phyloP scores from a whole-genome alignment of 495 filamentous ascomycete species.

The Rostrohypoxylon terebratum region DNA sequence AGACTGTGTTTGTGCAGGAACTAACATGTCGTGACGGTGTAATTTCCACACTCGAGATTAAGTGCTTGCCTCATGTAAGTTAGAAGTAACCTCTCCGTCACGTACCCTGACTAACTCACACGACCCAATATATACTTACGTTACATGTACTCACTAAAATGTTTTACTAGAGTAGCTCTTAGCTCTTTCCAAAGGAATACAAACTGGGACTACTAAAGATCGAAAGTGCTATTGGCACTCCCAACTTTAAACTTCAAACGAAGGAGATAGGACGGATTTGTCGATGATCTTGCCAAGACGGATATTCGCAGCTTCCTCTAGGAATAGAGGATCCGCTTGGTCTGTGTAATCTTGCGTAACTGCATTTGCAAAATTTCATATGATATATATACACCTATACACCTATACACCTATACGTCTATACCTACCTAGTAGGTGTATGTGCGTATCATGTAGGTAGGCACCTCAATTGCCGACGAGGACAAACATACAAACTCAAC shows the following conservation, averaged over 20 bases:
- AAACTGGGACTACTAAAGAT: background rate
- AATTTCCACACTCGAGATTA: conserved; percentile 26
- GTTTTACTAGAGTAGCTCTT: conserved; percentile 25
- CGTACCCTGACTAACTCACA: conserved; percentile 1
- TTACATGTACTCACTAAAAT: conserved; percentile 13
- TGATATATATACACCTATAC: background rate
- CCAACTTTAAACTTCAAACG: conserved; percentile 39
- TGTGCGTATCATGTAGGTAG: background rate
- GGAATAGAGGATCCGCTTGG: conserved; percentile 27
- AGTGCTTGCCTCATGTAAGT: conserved; percentile 25
- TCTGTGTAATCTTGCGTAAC: conserved; percentile 32
- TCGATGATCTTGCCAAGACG: conserved; percentile 40
- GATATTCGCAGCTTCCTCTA: conserved; percentile 35
- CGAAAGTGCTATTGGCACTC: background rate
- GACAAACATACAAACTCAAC: conserved; percentile 28
- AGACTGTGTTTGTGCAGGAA: conserved; percentile 19
- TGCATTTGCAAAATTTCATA: conserved; percentile 14
- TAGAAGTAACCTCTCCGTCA: conserved; percentile 8
- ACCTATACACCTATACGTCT: background rate
- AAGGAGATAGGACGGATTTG: conserved; percentile 23
- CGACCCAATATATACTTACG: conserved; percentile 12
- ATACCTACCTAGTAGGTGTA: background rate
- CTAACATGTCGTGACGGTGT: conserved; percentile 18
- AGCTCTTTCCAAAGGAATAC: conserved; percentile 9
- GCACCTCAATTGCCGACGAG: background rate